Percentiles rank a stretch among this genome's conserved stretches.
Conservation (phyloP, 371 early-diverging fungal species). For the Haplosporangium sp. region DNA sequence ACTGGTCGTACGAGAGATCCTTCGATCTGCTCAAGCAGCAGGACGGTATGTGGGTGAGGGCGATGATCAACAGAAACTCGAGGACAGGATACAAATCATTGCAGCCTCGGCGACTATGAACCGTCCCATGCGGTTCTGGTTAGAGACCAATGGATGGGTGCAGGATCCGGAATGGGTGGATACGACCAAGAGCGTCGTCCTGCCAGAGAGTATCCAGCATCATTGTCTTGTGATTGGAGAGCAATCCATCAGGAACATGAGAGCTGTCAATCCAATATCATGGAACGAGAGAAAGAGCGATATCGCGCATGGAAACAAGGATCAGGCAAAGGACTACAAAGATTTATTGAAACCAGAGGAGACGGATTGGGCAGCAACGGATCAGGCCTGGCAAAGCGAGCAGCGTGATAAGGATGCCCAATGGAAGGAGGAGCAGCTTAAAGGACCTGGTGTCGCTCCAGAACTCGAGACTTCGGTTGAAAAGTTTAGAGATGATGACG, state of each 20-base stretch:
- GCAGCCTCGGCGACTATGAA: constrained; percentile 83
- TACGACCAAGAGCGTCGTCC: constrained; percentile 57
- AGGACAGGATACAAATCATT: constrained; percentile 62
- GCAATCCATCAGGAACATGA: constrained; percentile 64
- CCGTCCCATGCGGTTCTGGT: constrained; percentile 67
- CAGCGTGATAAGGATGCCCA: constrained; percentile 17
- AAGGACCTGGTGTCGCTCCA: constrained; percentile 12
- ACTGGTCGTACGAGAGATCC: constrained; percentile 61
- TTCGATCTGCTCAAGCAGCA: constrained; percentile 40
- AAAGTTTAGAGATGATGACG: constrained; percentile 67
- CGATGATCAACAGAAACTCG: background rate
- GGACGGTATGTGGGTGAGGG: constrained; percentile 13
- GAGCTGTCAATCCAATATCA: background rate
- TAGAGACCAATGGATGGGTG: constrained; percentile 68
- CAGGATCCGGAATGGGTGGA: constrained; percentile 73
- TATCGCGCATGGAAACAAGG: too few relatives aligned
- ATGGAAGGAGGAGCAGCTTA: constrained; percentile 37
- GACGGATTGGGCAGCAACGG: constrained; percentile 25
- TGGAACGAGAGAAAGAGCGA: constrained; percentile 11
- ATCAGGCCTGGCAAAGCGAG: constrained; percentile 28
- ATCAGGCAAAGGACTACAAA: background rate
- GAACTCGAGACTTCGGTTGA: constrained; percentile 12
- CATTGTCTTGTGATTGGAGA: constrained; percentile 67
- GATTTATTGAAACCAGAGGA: constrained; percentile 11
- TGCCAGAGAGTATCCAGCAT: constrained; percentile 60